A percentile compares a stretch with the other conserved stretches of the same genome.
Evolutionary conservation across 345 rosid species (phyloP).

Genomic region (Aquilaria yunnanensis): DNA sequence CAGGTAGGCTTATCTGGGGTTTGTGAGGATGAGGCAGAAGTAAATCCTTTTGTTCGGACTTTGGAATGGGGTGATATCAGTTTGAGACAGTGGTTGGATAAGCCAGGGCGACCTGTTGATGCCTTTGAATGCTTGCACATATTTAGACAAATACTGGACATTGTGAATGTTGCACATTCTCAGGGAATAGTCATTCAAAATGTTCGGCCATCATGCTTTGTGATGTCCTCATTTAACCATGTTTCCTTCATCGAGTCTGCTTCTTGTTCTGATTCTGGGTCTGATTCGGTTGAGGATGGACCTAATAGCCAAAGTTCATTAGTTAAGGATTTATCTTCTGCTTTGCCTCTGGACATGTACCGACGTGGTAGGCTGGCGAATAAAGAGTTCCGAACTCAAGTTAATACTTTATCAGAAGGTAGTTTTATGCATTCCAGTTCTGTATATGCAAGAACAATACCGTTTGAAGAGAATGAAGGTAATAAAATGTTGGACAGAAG

Average conservation of each 20-base stretch:
- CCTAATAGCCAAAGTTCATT: conserved; percentile 41
- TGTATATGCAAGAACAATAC: conserved; percentile 23
- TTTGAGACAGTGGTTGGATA: conserved; percentile 95
- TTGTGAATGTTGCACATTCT: conserved; percentile 79
- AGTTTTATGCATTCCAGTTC: conserved; percentile 58
- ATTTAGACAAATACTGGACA: conserved; percentile 88
- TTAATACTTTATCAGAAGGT: conserved; percentile 47
- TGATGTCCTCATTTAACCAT: conserved; percentile 85
- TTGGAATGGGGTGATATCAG: conserved; percentile 87
- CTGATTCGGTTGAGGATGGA: conserved; percentile 80
- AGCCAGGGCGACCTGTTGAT: conserved; percentile 64
- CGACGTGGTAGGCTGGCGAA: conserved; percentile 28
- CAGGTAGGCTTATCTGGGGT: conserved; percentile 44
- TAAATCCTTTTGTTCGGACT: conserved; percentile 45
- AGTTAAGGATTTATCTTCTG: conserved; percentile 26
- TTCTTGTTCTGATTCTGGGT: conserved; percentile 93
- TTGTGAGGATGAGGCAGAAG: conserved; percentile 45
- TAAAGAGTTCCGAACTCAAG: conserved; percentile 33
- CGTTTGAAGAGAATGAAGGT: conserved; percentile 32
- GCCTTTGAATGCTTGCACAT: conserved; percentile 82
- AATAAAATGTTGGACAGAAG: conserved; percentile 29
- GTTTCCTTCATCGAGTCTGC: conserved; percentile 95
- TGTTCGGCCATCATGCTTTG: conserved; percentile 92
- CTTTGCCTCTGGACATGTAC: conserved; percentile 36
- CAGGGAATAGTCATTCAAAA: conserved; percentile 89